Percentiles rank a stretch among this genome's conserved stretches.
phyloP scores from a whole-genome alignment of 164 flowering plant species.

The grape (Vitis vinifera) region ASM3070453v1 NC_081822.1:10451001-10451500 shows the following conservation, averaged over 20 bases:
- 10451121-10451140: neutral
- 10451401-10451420: conserved; percentile 16
- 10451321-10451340: conserved; percentile 24
- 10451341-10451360: conserved; percentile 6
- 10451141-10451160: neutral
- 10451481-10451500: neutral
- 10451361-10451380: conserved; percentile 7
- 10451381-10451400: conserved; percentile 20
- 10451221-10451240: conserved; percentile 9
- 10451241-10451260: conserved; percentile 13
- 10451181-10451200: neutral
- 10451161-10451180: neutral
- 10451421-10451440: conserved; percentile 11
- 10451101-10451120: neutral
- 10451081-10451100: too few relatives aligned
- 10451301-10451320: conserved; percentile 7
- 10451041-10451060: neutral
- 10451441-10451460: conserved; percentile 14
- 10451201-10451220: neutral
- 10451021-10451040: neutral
- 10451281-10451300: conserved; percentile 11
- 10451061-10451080: too few relatives aligned
- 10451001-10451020: neutral
- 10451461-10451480: conserved; percentile 22
- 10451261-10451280: conserved; percentile 13